These are phyloP conservation scores for Lachnellula occidentalis DNA, from an alignment of 2,329 filamentous ascomycete genomes.

Conservation along the genomic window DNA sequence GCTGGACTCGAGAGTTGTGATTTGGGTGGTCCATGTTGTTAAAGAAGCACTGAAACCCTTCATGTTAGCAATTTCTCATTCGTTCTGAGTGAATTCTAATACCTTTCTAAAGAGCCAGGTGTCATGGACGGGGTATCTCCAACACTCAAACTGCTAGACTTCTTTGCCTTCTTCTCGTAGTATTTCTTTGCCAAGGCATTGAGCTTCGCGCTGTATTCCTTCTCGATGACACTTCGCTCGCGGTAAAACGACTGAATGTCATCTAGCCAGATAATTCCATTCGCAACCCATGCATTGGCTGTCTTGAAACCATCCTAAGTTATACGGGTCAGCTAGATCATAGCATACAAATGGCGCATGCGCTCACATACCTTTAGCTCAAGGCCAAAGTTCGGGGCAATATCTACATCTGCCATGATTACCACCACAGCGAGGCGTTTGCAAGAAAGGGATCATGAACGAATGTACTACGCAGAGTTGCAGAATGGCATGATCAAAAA, in stretches of 20 bases:
- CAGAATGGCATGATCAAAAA: slow-evolving; percentile 13
- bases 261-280: slow-evolving; percentile 90
- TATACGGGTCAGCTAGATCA: slow-evolving; percentile 10
- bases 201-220: slow-evolving; percentile 90
- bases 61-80: slow-evolving; percentile 12
- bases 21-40: slow-evolving; percentile 93
- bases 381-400: slow-evolving; percentile 79
- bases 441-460: slow-evolving; percentile 18
- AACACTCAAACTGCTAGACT: slow-evolving; percentile 80
- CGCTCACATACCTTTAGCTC: slow-evolving; percentile 73
- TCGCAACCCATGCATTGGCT: slow-evolving; percentile 84
- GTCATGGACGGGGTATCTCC: slow-evolving; percentile 91
- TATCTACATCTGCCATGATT: slow-evolving; percentile 75
- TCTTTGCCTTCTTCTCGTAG: slow-evolving; percentile 93
- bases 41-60: slow-evolving; percentile 67
- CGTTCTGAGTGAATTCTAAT: slow-evolving; percentile 11
- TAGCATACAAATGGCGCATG: slow-evolving; percentile 10
- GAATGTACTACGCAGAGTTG: slow-evolving; percentile 3
- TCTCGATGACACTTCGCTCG: slow-evolving; percentile 88
- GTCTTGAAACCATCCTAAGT: slow-evolving; percentile 90
- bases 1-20: slow-evolving; percentile 81
- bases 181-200: slow-evolving; percentile 89
- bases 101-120: slow-evolving; percentile 90
- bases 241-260: slow-evolving; percentile 97
- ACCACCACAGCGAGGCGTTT: slow-evolving; percentile 6